Evolutionary conservation across 2,329 filamentous ascomycete species (phyloP).

Genomic region (Trichoderma sp.): DNA sequence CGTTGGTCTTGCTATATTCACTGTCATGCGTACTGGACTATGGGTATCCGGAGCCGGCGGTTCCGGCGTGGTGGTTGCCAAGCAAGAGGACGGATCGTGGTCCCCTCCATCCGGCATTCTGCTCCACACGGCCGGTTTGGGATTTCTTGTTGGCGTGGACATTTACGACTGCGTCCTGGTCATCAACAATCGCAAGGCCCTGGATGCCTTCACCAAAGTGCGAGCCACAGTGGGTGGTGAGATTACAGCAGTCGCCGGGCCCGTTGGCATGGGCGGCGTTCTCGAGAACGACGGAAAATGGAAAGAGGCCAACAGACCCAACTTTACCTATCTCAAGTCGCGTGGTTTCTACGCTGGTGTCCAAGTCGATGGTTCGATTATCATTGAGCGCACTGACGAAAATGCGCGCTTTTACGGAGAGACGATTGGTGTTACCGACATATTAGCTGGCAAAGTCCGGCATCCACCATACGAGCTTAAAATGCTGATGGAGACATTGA

Average conservation of each 20-base stretch:
- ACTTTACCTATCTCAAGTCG: constrained; percentile 82
- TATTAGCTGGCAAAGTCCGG: constrained; percentile 42
- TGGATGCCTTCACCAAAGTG: constrained; percentile 67
- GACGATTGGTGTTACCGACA: constrained; percentile 33
- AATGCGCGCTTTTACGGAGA: constrained; percentile 78
- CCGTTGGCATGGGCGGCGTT: constrained; percentile 62
- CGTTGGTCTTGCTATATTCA: constrained; percentile 64
- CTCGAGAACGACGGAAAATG: constrained; percentile 43
- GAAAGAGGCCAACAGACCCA: constrained; percentile 51
- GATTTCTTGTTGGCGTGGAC: constrained; percentile 72
- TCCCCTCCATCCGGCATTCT: constrained; percentile 72
- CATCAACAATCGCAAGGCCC: constrained; percentile 67
- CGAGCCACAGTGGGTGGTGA: constrained; percentile 70
- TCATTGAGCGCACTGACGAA: constrained; percentile 75
- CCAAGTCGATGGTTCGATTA: constrained; percentile 77
- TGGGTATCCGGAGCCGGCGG: constrained; percentile 59
- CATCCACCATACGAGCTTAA: constrained; percentile 43
- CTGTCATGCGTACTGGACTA: constrained; percentile 61
- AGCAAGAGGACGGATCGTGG: constrained; percentile 62
- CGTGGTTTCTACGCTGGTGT: constrained; percentile 77
- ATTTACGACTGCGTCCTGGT: constrained; percentile 78
- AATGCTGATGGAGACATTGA: constrained; percentile 44
- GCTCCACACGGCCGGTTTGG: constrained; percentile 68
- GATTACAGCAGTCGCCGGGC: constrained; percentile 64
- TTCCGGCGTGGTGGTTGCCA: constrained; percentile 61